Conservation (phyloP, 2,329 filamentous ascomycete species). For the Verticillium nubilum region DNA sequence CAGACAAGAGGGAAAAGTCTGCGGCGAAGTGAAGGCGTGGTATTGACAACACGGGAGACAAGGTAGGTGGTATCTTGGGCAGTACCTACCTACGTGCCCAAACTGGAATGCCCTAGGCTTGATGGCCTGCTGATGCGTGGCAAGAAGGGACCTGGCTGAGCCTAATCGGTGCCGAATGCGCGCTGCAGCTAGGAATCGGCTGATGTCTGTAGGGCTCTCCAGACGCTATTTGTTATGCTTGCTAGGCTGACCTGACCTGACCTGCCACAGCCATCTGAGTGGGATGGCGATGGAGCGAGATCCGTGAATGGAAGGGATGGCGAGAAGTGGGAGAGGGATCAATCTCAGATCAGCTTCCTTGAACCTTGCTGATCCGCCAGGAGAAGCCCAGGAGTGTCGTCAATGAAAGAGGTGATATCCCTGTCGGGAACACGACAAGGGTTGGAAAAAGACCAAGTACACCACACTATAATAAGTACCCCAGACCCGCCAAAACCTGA, state of each 20-base stretch:
- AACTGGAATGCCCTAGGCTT: not conserved
- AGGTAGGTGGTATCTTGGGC: not conserved
- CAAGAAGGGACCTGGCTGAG: not conserved
- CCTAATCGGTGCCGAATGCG: not conserved
- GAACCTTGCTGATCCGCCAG: not conserved
- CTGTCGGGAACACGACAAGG: not conserved
- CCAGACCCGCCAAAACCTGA: not conserved
- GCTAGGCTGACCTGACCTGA: not conserved
- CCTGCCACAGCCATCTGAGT: not conserved
- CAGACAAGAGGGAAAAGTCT: not conserved
- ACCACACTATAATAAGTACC: not conserved
- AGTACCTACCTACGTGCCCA: not conserved
- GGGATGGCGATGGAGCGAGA: not conserved
- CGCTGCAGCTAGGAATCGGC: not conserved
- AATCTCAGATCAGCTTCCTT: not conserved
- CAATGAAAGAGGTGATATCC: not conserved
- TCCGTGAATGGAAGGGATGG: not conserved
- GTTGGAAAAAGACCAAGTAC: not conserved
- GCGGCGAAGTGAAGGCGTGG: not conserved
- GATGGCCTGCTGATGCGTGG: not conserved
- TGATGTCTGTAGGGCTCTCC: not conserved
- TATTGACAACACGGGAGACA: not conserved
- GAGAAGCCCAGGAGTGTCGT: not conserved
- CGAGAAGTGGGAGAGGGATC: not conserved
- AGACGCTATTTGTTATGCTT: not conserved